Percentiles rank a stretch among this genome's conserved stretches.
phyloP scores from a whole-genome alignment of 768 basidiomycete species.

The Boletellus ananas region DNA sequence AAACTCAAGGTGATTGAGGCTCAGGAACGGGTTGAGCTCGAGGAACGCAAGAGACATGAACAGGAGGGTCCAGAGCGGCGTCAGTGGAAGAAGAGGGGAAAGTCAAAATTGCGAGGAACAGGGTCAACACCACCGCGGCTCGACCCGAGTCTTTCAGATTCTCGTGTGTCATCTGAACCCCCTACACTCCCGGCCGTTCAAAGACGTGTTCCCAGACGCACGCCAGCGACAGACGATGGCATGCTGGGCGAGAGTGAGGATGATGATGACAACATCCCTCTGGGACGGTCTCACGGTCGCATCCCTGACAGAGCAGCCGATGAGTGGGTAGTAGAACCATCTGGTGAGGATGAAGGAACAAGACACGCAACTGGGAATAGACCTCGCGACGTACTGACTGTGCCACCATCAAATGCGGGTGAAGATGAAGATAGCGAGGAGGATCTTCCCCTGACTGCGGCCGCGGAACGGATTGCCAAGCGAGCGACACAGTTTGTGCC shows the following conservation, averaged over 20 bases:
- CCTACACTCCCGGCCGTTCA: constrained; percentile 36
- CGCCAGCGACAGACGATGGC: constrained; percentile 34
- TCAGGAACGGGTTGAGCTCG: constrained; percentile 55
- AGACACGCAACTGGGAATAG: constrained; percentile 59
- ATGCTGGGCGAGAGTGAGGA: constrained; percentile 53
- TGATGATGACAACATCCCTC: constrained; percentile 36
- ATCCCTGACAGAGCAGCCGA: constrained; percentile 23
- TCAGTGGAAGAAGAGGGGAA: constrained; percentile 37
- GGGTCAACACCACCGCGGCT: constrained; percentile 23
- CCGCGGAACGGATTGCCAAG: constrained; percentile 52
- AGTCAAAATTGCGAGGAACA: constrained; percentile 47
- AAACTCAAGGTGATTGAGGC: constrained; percentile 79
- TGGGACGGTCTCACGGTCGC: constrained; percentile 17
- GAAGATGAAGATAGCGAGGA: constrained; percentile 66
- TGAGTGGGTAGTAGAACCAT: constrained; percentile 52
- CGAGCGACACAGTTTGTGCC: constrained; percentile 36
- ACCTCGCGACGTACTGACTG: constrained; percentile 37
- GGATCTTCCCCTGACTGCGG: constrained; percentile 70
- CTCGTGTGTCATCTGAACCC: constrained; percentile 18
- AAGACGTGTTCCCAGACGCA: constrained; percentile 30
- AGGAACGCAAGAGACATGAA: constrained; percentile 44
- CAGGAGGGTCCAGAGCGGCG: constrained; percentile 41
- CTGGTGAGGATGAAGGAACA: constrained; percentile 57
- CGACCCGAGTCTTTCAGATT: constrained; percentile 29
- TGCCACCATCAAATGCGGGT: not conserved